A percentile compares a stretch with the other conserved stretches of the same genome.
Evolutionary conservation across 192 early-diverging fungal species (phyloP).

Genomic region (Kappamyces sp.): DNA sequence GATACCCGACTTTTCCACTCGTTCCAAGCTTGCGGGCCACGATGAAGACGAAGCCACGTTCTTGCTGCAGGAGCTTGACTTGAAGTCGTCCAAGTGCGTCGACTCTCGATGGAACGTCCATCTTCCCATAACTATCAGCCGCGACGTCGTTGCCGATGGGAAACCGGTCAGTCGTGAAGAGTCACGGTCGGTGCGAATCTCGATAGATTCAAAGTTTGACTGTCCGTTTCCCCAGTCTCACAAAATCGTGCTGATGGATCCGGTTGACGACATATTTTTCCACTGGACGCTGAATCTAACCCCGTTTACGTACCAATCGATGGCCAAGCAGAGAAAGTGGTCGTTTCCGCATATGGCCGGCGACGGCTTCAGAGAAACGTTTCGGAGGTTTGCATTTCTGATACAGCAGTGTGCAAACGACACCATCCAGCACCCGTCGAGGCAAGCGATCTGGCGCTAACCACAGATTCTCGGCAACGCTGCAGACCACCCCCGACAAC

Average conservation of each 20-base stretch:
- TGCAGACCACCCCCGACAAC: background rate
- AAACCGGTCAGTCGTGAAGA: background rate
- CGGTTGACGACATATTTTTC: constrained; percentile 15
- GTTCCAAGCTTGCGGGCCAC: background rate
- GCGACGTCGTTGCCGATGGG: background rate
- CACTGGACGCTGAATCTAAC: constrained; percentile 17
- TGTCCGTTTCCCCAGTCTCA: constrained; percentile 6
- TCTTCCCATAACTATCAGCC: background rate
- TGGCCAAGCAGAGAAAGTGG: constrained; percentile 10
- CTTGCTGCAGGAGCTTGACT: background rate
- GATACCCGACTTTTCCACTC: background rate
- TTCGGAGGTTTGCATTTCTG: constrained; percentile 10
- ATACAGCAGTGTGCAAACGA: background rate
- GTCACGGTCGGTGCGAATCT: background rate
- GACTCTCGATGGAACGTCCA: constrained; percentile 4
- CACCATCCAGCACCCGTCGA: background rate
- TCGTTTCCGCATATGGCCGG: background rate
- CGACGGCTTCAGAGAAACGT: constrained; percentile 11
- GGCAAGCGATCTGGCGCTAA: no score
- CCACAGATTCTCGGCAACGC: constrained; percentile 2
- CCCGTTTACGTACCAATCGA: constrained; percentile 2
- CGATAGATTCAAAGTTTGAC: constrained; percentile 10
- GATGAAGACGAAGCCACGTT: background rate
- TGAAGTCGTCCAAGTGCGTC: background rate
- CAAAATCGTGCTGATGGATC: constrained; percentile 13